phyloP scores from a whole-genome alignment of 805 yeast species.

The Sungouiella thailandica region DNA sequence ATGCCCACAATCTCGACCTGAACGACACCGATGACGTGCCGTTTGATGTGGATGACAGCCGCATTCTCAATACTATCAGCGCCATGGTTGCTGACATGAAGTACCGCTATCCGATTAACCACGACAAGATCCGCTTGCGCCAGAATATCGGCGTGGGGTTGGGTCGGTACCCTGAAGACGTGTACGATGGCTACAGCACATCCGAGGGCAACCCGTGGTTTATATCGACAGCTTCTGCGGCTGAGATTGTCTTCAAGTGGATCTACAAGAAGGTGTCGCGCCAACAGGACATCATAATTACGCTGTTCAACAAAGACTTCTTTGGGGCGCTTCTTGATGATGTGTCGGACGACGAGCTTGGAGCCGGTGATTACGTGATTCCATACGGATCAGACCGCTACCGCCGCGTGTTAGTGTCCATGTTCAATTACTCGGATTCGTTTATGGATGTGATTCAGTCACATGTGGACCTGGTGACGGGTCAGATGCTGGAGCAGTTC shows the following conservation, averaged over 20 bases:
- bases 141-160: slow-evolving; percentile 53
- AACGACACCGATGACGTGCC: slow-evolving; percentile 42
- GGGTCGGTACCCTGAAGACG: slow-evolving; percentile 92
- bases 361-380: slow-evolving; percentile 16
- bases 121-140: slow-evolving; percentile 33
- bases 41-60: slow-evolving; percentile 53
- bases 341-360: slow-evolving; percentile 5
- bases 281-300: slow-evolving; percentile 42
- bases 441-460: slow-evolving; percentile 54
- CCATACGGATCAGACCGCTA: slow-evolving; percentile 41
- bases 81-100: slow-evolving; percentile 66
- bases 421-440: slow-evolving; percentile 61
- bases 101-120: slow-evolving; percentile 73
- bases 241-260: slow-evolving; percentile 56
- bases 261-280: slow-evolving; percentile 39
- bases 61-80: slow-evolving; percentile 58
- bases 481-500: slow-evolving; percentile 85
- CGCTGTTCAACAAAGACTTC: slow-evolving; percentile 23
- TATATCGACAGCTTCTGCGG: slow-evolving; percentile 65
- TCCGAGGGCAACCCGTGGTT: slow-evolving; percentile 95
- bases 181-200: slow-evolving; percentile 69
- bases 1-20: slow-evolving; percentile 39
- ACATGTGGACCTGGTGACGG: slow-evolving; percentile 54
- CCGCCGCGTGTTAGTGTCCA: slow-evolving; percentile 37
- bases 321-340: slow-evolving; percentile 27